phyloP scores from a whole-genome alignment of 345 rosid genomes.

The Linum usitatissimum region DNA sequence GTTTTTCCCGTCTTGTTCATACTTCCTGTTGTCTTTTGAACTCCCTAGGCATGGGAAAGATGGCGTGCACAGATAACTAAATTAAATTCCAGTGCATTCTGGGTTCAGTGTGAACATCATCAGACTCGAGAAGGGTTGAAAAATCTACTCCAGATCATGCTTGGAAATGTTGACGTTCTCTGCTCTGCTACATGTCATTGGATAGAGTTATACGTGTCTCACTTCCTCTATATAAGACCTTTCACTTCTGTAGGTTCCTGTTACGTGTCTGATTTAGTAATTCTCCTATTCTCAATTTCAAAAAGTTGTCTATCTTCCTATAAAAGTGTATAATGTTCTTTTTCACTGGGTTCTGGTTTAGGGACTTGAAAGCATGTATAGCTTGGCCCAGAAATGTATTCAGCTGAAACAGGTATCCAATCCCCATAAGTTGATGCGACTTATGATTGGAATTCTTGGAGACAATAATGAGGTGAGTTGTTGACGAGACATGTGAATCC shows the following conservation, averaged over 20 bases:
- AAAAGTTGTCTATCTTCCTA: neutral
- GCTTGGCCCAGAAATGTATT: constrained; percentile 72
- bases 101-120: constrained; percentile 80
- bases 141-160: constrained; percentile 76
- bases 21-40: neutral
- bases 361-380: constrained; percentile 91
- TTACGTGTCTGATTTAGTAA: constrained; percentile 1
- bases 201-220: constrained; percentile 76
- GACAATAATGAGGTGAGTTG: constrained; percentile 74
- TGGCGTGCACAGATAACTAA: constrained; percentile 85
- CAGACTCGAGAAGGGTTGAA: constrained; percentile 81
- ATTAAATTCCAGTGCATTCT: constrained; percentile 71
- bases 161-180: constrained; percentile 56
- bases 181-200: constrained; percentile 55
- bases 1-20: neutral
- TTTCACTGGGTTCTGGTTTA: constrained; percentile 16
- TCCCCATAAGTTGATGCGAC: constrained; percentile 59
- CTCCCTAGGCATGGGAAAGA: constrained; percentile 77
- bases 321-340: too few relatives aligned
- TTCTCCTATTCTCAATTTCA: neutral
- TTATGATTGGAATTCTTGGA: constrained; percentile 71
- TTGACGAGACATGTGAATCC: neutral
- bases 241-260: constrained; percentile 54
- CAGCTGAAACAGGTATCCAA: constrained; percentile 52
- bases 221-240: constrained; percentile 71